Base-by-base conservation (phyloP, 345 rosid genomes). In the Moringa oleifera region DNA sequence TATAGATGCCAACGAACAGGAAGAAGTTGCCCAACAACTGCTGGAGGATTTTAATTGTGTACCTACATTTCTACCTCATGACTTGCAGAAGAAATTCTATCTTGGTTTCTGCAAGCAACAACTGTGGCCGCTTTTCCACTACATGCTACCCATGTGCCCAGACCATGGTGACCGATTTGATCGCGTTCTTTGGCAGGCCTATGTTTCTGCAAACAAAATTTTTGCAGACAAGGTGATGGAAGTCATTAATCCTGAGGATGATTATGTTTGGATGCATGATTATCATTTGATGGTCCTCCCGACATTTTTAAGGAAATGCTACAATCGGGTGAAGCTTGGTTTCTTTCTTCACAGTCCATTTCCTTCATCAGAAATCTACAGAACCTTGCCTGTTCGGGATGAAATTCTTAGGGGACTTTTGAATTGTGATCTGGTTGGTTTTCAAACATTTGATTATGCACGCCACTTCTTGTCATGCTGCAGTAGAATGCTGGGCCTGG, bases 241-340 rank as follows among this genome's bases (percentile, higher is more conserved):
- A 71, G 80, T 88, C 41, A 83, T 88, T 37, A 88, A 79, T 63
- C 87, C 91, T 16, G 91, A 88, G 20, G 82, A 81, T 46, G 96
- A 88, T 72, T 88, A 70, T 76, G 89, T 88, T 20, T 88, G 96
- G 90, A 70, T 88, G 53, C 90, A 88, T 22, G 96, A 88, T 73
- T 88, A 88, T 61, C 96, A 88, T 76, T 68, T 88, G 17, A 88
- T 88, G 96, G 79, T 85, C 71, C 85, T 88, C 20, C 96, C 96
- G 4, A 88, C 95, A 41, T 88, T 83, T 75, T 75, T 88, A 83
- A 82, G 96, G 75, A 85, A 85, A 37, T 75, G 82, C 33, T 88
- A 71, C 62, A 72, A 85, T 69, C 75, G 90, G 28, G 71, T 88
- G 57, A 88, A 85, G 73, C 90, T 88, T 6, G 90, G 96, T 0